These are phyloP conservation scores for Paracoccidioides brasiliensis DNA, from an alignment of 2,329 filamentous ascomycete species.

Conservation along the genomic window DNA sequence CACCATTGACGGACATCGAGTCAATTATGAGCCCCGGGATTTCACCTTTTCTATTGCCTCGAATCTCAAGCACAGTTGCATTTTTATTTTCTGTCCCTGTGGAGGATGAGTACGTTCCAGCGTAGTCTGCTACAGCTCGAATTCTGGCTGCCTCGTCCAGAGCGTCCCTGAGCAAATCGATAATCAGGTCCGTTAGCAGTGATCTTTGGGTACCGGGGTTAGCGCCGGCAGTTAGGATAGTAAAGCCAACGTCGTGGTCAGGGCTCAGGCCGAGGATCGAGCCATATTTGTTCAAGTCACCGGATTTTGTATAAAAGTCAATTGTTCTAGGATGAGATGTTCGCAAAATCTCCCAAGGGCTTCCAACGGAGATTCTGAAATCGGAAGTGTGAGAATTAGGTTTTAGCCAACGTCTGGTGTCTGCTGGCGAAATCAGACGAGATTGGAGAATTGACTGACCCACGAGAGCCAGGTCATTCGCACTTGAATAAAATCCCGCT, in stretches of 20 bases:
- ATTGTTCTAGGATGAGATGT: constrained; percentile 15
- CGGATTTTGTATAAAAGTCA: constrained; percentile 27
- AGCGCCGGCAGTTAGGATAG: constrained; percentile 19
- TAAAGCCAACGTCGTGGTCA: constrained; percentile 24
- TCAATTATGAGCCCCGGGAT: constrained; percentile 5
- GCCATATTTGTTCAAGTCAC: constrained; percentile 22
- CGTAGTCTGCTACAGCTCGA: constrained; percentile 16
- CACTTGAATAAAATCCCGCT: constrained; percentile 17
- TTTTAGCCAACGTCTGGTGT: constrained; percentile 31
- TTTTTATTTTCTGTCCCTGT: constrained; percentile 8
- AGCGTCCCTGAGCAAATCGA: constrained; percentile 14
- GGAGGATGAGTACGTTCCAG: constrained; percentile 15
- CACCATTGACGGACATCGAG: neutral
- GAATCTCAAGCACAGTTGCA: constrained; percentile 8
- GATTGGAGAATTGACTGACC: constrained; percentile 29
- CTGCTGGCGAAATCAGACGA: constrained; percentile 20
- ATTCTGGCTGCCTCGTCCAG: constrained; percentile 17
- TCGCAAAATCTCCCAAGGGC: constrained; percentile 28
- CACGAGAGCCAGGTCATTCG: constrained; percentile 25
- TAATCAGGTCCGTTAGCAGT: constrained; percentile 19
- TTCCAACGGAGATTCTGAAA: constrained; percentile 22
- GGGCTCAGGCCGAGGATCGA: constrained; percentile 23
- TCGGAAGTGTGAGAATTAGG: constrained; percentile 27
- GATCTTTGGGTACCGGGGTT: constrained; percentile 8
- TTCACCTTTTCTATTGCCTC: constrained; percentile 12